phyloP scores from a whole-genome alignment of 768 basidiomycete genomes.

The Phallus indusiatus region DNA sequence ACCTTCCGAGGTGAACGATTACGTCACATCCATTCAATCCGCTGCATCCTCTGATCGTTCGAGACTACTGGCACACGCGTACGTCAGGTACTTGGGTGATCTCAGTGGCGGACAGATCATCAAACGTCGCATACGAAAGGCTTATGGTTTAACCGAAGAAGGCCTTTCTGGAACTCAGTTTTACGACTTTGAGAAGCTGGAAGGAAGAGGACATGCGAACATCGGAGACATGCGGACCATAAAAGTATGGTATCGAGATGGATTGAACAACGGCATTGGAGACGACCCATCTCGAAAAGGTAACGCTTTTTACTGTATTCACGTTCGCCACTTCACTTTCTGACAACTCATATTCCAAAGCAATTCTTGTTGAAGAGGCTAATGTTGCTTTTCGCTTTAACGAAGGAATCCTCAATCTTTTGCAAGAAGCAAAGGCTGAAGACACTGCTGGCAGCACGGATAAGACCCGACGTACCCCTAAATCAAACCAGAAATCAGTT shows the following conservation, averaged over 20 bases:
- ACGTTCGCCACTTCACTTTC: not conserved
- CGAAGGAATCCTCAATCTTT: slow-evolving; percentile 32
- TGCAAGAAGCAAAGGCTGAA: slow-evolving; percentile 13
- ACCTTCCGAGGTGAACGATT: slow-evolving; percentile 41
- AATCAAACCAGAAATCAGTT: no score
- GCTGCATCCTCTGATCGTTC: slow-evolving; percentile 40
- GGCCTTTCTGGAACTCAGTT: slow-evolving; percentile 49
- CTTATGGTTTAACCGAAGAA: slow-evolving; percentile 51
- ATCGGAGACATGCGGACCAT: slow-evolving; percentile 60
- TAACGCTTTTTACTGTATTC: slow-evolving; percentile 13
- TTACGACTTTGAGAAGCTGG: slow-evolving; percentile 57
- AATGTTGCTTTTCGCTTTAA: slow-evolving; percentile 41
- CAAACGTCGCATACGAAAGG: slow-evolving; percentile 49
- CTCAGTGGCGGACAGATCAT: slow-evolving; percentile 72
- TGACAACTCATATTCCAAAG: slow-evolving; percentile 20
- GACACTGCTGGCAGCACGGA: no score
- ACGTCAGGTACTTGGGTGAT: slow-evolving; percentile 78
- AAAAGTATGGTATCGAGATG: slow-evolving; percentile 60
- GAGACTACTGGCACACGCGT: slow-evolving; percentile 63
- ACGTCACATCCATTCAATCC: slow-evolving; percentile 43
- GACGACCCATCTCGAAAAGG: slow-evolving; percentile 33
- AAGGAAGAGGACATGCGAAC: slow-evolving; percentile 33
- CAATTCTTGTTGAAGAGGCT: slow-evolving; percentile 38
- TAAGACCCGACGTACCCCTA: no score
- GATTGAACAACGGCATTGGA: slow-evolving; percentile 42